These are phyloP conservation scores for Salix udensis DNA, from an alignment of 345 rosid genomes.

Conservation along the genomic window DNA sequence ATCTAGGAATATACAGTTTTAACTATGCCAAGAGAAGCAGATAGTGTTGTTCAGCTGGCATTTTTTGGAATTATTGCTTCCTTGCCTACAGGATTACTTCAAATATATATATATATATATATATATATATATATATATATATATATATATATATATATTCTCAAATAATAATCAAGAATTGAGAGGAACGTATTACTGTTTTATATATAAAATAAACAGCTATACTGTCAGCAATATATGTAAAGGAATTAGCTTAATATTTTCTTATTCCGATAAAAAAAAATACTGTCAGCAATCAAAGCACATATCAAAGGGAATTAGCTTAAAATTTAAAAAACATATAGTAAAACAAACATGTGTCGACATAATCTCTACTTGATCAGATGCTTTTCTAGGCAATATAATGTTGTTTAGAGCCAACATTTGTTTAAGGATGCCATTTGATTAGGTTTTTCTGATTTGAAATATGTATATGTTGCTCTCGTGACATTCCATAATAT, in stretches of 20 bases:
- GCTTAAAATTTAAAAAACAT: no score
- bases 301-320: no score
- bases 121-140: no score
- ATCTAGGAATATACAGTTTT: background rate
- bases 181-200: background rate
- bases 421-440: background rate
- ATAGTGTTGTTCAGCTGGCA: background rate
- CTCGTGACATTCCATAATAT: constrained; percentile 6
- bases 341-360: background rate
- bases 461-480: background rate
- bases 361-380: background rate
- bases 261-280: background rate
- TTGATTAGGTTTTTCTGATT: background rate
- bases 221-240: background rate
- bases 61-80: background rate
- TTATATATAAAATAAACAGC: no score
- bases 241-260: no score
- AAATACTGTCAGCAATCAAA: background rate
- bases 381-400: background rate
- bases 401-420: background rate
- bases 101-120: no score
- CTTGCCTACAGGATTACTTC: background rate
- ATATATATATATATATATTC: no score
- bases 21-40: background rate
- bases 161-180: background rate